Percentiles rank a stretch among this genome's conserved stretches.
phyloP scores from a whole-genome alignment of 2,329 filamentous ascomycete genomes.

The Fusarium heterosporum region DNA sequence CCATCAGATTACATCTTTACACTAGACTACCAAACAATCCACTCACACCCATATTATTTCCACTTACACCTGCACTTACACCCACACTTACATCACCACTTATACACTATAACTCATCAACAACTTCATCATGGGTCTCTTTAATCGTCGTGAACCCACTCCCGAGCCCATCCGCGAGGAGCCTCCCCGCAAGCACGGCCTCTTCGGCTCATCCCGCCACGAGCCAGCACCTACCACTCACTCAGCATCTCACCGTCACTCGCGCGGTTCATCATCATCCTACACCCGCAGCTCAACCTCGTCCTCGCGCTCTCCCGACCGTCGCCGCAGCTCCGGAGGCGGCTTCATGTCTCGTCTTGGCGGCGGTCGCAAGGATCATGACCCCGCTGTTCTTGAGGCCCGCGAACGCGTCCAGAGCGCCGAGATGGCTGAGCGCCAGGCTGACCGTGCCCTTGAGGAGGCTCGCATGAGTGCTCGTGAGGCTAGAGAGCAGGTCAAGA shows the following conservation, averaged over 20 bases:
- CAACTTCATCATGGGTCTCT: constrained; percentile 49
- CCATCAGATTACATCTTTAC: constrained; percentile 13
- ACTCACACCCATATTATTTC: not conserved
- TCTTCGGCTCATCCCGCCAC: constrained; percentile 50
- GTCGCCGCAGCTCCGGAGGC: constrained; percentile 17
- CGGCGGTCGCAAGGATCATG: constrained; percentile 60
- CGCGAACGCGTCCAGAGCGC: constrained; percentile 71
- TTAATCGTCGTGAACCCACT: constrained; percentile 48
- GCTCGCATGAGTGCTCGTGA: constrained; percentile 70
- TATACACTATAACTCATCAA: not conserved
- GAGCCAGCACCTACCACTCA: not conserved
- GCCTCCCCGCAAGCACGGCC: constrained; percentile 50
- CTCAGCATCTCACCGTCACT: constrained; percentile 10
- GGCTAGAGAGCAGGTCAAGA: constrained; percentile 71
- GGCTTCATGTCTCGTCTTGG: constrained; percentile 60
- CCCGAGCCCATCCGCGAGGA: constrained; percentile 49
- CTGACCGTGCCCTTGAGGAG: constrained; percentile 70
- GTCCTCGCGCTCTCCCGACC: constrained; percentile 27
- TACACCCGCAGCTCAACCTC: constrained; percentile 25
- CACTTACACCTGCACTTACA: not conserved
- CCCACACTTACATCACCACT: not conserved
- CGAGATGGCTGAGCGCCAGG: constrained; percentile 72
- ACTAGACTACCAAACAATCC: not conserved
- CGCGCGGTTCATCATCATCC: not conserved
- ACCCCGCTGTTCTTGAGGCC: constrained; percentile 71